These are phyloP conservation scores for Fusarium pininemorale DNA, from an alignment of 2,329 filamentous ascomycete species.

Conservation along the genomic window DNA sequence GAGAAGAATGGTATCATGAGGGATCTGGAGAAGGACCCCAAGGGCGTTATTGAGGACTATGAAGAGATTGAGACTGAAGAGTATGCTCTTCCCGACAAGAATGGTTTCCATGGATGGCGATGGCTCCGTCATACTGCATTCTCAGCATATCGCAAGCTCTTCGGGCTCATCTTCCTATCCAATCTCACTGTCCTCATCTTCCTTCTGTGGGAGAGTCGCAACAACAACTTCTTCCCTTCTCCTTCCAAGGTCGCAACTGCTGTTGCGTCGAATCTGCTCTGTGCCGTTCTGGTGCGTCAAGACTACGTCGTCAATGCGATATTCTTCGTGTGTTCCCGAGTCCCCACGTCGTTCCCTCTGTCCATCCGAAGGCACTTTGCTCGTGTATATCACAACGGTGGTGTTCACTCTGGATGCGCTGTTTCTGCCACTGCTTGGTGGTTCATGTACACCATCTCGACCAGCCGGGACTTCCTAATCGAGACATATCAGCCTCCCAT, in stretches of 20 bases:
- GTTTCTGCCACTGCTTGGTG: constrained; percentile 52
- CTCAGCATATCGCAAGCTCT: constrained; percentile 28
- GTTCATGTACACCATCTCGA: constrained; percentile 45
- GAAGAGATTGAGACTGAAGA: constrained; percentile 12
- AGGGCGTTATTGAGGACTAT: neutral
- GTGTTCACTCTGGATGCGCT: constrained; percentile 55
- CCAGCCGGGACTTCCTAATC: constrained; percentile 8
- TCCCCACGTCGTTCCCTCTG: constrained; percentile 54
- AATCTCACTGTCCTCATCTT: constrained; percentile 21
- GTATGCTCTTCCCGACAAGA: constrained; percentile 18
- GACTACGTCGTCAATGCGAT: constrained; percentile 59
- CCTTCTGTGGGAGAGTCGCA: neutral
- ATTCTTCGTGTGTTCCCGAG: constrained; percentile 51
- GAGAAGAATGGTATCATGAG: neutral
- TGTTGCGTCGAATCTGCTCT: constrained; percentile 45
- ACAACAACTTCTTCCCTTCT: constrained; percentile 19
- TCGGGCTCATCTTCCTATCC: constrained; percentile 21
- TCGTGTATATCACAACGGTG: constrained; percentile 57
- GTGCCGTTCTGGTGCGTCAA: constrained; percentile 57
- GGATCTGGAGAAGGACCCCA: constrained; percentile 14
- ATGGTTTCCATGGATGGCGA: constrained; percentile 28
- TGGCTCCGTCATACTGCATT: constrained; percentile 24
- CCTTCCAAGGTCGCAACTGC: constrained; percentile 18
- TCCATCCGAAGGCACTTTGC: constrained; percentile 52
- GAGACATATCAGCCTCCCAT: neutral